These are phyloP conservation scores for Eucalyptus rudis DNA, from an alignment of 345 rosid species.

Conservation along the genomic window DNA sequence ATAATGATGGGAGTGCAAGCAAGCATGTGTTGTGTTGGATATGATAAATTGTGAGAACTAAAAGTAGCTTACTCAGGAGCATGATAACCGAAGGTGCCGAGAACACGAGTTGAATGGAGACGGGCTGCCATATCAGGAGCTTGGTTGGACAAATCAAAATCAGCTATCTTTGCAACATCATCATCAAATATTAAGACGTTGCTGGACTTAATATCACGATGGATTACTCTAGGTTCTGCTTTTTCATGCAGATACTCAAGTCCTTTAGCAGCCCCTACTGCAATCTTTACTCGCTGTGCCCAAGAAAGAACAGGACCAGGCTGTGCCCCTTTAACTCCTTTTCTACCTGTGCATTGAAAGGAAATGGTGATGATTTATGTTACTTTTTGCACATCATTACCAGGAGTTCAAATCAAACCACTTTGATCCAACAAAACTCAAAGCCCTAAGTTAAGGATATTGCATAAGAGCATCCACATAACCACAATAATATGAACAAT, in stretches of 20 bases:
- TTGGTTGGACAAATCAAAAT: conserved; percentile 89
- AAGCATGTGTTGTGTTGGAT: not conserved
- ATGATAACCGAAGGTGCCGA: conserved; percentile 95
- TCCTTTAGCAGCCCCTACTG: conserved; percentile 85
- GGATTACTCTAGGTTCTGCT: conserved; percentile 61
- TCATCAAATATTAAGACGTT: conserved; percentile 73
- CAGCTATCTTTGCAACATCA: conserved; percentile 83
- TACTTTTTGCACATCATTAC: not conserved
- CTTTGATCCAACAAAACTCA: not conserved
- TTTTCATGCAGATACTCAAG: conserved; percentile 94
- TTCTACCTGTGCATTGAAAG: conserved; percentile 7
- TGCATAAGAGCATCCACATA: not conserved
- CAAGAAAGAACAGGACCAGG: conserved; percentile 78
- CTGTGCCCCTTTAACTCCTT: conserved; percentile 84
- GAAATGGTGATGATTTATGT: not conserved
- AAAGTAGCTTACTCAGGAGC: conserved; percentile 80
- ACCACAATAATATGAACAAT: not conserved
- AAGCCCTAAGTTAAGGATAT: not conserved
- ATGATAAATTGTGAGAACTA: not conserved
- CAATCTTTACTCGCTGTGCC: conserved; percentile 89
- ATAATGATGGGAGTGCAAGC: not conserved
- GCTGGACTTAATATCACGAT: conserved; percentile 87
- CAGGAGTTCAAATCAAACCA: not conserved
- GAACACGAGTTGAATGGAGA: conserved; percentile 89
- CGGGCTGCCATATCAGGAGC: conserved; percentile 91